Evolutionary conservation across 257 asterid species (phyloP).

Genomic region (Orobanche coerulescens): DNA sequence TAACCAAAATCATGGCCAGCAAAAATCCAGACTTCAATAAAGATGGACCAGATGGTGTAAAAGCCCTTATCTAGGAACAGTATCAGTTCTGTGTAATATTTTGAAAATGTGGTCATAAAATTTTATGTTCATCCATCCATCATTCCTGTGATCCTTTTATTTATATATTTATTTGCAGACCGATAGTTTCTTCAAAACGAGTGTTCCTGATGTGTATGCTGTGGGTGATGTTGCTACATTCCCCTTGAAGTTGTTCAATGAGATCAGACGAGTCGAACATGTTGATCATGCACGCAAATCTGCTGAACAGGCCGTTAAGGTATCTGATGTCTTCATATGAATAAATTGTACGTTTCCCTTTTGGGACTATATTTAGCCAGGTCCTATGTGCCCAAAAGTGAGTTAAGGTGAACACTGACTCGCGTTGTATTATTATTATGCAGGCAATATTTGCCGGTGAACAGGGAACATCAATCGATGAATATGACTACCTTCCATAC

Average conservation of each 20-base stretch:
- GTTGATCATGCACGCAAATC: conserved; percentile 95
- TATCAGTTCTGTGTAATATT: neutral
- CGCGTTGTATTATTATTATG: conserved; percentile 10
- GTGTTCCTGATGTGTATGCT: conserved; percentile 69
- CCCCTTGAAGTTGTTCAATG: conserved; percentile 78
- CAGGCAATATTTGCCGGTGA: conserved; percentile 79
- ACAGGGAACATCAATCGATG: conserved; percentile 54
- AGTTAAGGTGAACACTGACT: too few species aligned
- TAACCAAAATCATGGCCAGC: neutral
- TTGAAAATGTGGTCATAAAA: neutral
- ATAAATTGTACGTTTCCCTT: neutral
- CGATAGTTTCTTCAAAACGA: conserved; percentile 77
- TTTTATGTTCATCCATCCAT: conserved; percentile 7
- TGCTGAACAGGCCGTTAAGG: conserved; percentile 98
- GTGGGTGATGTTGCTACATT: conserved; percentile 97
- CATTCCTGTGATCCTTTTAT: too few species aligned
- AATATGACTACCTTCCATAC: conserved; percentile 81
- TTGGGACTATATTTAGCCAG: too few species aligned
- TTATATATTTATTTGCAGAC: conserved; percentile 50
- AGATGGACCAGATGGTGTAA: neutral
- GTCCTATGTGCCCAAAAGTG: too few species aligned
- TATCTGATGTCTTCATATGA: conserved; percentile 14
- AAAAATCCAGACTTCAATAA: neutral
- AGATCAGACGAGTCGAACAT: conserved; percentile 80
- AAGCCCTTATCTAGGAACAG: too few species aligned